Base-by-base conservation (phyloP, 768 basidiomycete genomes). In the Kwoniella shandongensis region DNA sequence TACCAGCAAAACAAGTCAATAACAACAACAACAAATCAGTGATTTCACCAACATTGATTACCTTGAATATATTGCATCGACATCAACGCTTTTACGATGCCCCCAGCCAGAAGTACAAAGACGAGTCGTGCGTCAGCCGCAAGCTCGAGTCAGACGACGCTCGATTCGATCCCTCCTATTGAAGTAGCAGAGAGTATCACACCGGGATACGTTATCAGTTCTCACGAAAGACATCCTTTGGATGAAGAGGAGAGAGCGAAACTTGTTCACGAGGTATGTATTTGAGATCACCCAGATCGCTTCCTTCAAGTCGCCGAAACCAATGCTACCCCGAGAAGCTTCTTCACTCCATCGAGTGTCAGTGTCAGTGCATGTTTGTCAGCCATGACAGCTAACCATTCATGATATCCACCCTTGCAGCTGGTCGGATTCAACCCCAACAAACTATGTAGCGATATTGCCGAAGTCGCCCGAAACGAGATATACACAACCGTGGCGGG, bases 391-490 rank as follows among this genome's bases (percentile, higher is more conserved):
- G 13, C n/a, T 4, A 15, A 25, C 26, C 13, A 30, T 15, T 26
- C 44, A 44, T 45, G 12, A 32, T 35, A 40, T 26, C 55, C 32
- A 50, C 25, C 26, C 44, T 58, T 23, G 44, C 86, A 92, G 76
- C 83, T 89, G 13, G 82, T 92, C 2, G 88, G 88, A 0, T 91
- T 91, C 67, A 85, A 88, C 0, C 90, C 89, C 0, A 87, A 91
- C 64, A 82, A 88, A 18, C 79, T 93, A 3, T 84, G 91, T 1
- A 89, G 92, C 76, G 88, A 92, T 61, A 86, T 91, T 44, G 86
- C 90, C 63, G 89, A 91, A 77, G 84, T 84, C 59, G 85, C 88
- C 0, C 87, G 90, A 65, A 85, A 88, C 58, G 84, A 87, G 2
- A 85, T 91, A 15, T 84, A 85, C 35, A 85, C 87, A 57, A 85